Evolutionary conservation across 805 yeast genomes (phyloP).

Genomic region (Starmerella bombicola): DNA sequence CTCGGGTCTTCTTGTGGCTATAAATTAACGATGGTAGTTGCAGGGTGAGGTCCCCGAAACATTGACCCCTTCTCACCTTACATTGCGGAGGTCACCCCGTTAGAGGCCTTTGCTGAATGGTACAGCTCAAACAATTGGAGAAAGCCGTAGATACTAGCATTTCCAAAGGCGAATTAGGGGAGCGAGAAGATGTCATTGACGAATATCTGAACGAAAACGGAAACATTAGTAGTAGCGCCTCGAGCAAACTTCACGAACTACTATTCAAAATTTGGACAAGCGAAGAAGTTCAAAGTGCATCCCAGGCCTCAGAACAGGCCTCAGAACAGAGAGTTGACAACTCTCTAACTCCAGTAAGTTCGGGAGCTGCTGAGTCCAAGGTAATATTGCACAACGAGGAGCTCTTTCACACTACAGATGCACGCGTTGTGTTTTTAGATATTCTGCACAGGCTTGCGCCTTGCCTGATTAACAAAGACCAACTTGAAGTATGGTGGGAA

Average conservation of each 20-base stretch:
- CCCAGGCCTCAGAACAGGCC: background rate
- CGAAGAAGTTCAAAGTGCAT: constrained; percentile 8
- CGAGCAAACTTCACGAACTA: constrained; percentile 29
- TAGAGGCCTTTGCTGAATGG: constrained; percentile 1
- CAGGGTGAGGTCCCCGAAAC: too few relatives aligned
- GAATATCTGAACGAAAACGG: constrained; percentile 14
- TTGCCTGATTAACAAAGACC: constrained; percentile 24
- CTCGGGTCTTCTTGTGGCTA: too few relatives aligned
- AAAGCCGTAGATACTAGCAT: constrained; percentile 21
- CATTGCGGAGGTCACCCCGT: background rate
- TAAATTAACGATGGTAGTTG: too few relatives aligned
- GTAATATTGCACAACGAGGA: background rate
- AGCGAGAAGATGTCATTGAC: constrained; percentile 14
- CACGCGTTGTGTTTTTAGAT: constrained; percentile 25
- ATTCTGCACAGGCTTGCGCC: constrained; percentile 27
- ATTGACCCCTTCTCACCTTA: background rate
- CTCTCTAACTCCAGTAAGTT: constrained; percentile 5
- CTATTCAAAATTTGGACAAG: constrained; percentile 23
- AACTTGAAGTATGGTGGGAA: constrained; percentile 38
- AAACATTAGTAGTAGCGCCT: constrained; percentile 20
- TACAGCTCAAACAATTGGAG: constrained; percentile 17
- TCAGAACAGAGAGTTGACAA: constrained; percentile 1
- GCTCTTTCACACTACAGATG: background rate
- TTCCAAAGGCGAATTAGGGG: constrained; percentile 8
- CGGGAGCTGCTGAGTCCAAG: background rate